Evolutionary conservation across 2,329 filamentous ascomycete genomes (phyloP).

Genomic region (Coleophoma eucalyptorum): DNA sequence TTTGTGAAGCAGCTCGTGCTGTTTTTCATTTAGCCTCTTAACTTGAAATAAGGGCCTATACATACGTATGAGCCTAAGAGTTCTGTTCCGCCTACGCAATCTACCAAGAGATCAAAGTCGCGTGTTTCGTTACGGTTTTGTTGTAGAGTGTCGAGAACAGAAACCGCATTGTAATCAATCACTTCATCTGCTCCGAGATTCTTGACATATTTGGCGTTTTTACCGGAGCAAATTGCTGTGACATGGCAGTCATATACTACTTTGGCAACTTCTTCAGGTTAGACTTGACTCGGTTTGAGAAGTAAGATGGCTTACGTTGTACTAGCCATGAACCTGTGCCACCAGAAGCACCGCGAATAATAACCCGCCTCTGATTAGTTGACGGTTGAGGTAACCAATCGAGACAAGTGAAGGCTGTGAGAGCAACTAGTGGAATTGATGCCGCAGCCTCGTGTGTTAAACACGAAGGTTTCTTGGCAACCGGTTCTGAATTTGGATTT

Average conservation of each 20-base stretch:
- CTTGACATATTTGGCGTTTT: constrained; percentile 20
- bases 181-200: constrained; percentile 21
- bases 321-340: constrained; percentile 23
- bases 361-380: constrained; percentile 14
- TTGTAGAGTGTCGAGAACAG: constrained; percentile 14
- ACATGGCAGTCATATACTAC: constrained; percentile 21
- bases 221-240: constrained; percentile 23
- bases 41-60: constrained; percentile 2
- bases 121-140: background rate
- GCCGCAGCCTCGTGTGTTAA: constrained; percentile 38
- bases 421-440: constrained; percentile 36
- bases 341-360: constrained; percentile 23
- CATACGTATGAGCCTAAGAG: constrained; percentile 18
- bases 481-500: constrained; percentile 17
- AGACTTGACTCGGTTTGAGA: too few species aligned
- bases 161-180: constrained; percentile 22
- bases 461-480: constrained; percentile 32
- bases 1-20: constrained; percentile 18
- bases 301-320: constrained; percentile 12
- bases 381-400: constrained; percentile 19
- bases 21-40: background rate
- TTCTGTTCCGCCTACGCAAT: constrained; percentile 18
- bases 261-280: constrained; percentile 19
- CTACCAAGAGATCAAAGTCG: constrained; percentile 20
- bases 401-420: constrained; percentile 32